Evolutionary conservation across 176 grass and related monocot species (phyloP).

Genomic region (Ananas comosus): DNA sequence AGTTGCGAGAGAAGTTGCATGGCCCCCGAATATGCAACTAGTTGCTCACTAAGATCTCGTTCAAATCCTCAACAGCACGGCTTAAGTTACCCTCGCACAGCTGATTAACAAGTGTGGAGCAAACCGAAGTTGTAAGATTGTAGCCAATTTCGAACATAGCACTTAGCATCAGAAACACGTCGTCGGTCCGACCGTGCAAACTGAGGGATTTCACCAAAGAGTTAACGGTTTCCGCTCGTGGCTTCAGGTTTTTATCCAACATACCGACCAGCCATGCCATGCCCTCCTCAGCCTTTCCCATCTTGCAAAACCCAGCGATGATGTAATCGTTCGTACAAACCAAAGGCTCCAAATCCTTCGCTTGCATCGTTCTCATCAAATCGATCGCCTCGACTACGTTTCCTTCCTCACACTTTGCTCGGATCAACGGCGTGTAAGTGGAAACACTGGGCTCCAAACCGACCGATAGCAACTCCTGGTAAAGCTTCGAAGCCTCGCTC

Average conservation of each 20-base stretch:
- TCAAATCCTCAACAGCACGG: constrained; percentile 21
- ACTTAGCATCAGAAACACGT: constrained; percentile 54
- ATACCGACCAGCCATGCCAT: constrained; percentile 66
- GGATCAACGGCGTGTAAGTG: constrained; percentile 57
- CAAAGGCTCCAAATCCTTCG: constrained; percentile 46
- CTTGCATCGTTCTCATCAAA: constrained; percentile 59
- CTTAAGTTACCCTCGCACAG: constrained; percentile 30
- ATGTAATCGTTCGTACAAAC: constrained; percentile 48
- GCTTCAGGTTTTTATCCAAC: constrained; percentile 70
- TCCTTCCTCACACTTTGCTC: constrained; percentile 46
- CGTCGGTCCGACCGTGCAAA: constrained; percentile 30
- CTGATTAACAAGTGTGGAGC: constrained; percentile 40
- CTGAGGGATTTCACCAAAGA: constrained; percentile 36
- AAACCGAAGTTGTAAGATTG: constrained; percentile 24
- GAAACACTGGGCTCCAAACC: constrained; percentile 41
- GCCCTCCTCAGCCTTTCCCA: constrained; percentile 42
- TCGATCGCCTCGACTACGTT: constrained; percentile 40
- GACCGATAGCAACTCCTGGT: constrained; percentile 31
- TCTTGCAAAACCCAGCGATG: constrained; percentile 58
- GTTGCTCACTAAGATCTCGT: constrained; percentile 40
- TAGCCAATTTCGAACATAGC: constrained; percentile 62
- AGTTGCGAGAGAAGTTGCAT: not conserved
- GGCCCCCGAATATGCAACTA: constrained; percentile 12
- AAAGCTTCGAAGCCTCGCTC: constrained; percentile 30
- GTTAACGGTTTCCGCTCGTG: constrained; percentile 35